Percentiles rank a stretch among this genome's conserved stretches.
These are phyloP conservation scores for Castanea crenata DNA, from an alignment of 306 rosid species.

Conservation along the genomic window DNA sequence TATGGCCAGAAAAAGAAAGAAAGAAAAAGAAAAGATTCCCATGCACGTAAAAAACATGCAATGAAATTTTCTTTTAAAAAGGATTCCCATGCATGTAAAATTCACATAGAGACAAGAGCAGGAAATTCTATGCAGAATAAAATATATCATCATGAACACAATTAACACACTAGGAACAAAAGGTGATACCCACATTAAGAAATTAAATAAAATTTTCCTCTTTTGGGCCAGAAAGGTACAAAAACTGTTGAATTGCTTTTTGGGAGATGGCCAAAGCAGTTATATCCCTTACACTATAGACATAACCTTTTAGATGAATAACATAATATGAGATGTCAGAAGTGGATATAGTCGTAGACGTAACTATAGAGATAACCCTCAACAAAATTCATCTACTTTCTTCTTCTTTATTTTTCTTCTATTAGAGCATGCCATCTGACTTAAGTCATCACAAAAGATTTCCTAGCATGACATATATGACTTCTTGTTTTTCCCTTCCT, in stretches of 20 bases:
- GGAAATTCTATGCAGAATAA: not conserved
- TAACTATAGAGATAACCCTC: not conserved
- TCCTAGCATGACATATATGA: not conserved
- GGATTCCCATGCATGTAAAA: not conserved
- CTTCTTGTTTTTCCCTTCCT: not conserved
- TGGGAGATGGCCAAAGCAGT: not conserved
- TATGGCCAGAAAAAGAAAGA: not conserved
- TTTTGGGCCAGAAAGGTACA: not conserved
- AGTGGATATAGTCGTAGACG: not conserved
- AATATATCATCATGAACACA: not conserved
- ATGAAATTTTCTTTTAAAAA: too few relatives aligned
- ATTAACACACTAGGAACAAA: not conserved
- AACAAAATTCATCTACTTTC: not conserved
- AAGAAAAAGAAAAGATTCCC: not conserved
- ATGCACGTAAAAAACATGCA: not conserved
- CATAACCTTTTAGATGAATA: too few relatives aligned
- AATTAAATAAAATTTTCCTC: not conserved
- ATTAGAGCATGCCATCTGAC: not conserved
- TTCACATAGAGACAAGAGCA: not conserved
- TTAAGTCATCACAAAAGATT: not conserved
- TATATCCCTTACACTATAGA: not conserved
- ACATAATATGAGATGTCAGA: too few relatives aligned
- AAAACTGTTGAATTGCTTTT: not conserved
- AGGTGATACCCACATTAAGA: not conserved
- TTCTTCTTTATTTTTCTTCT: not conserved